Evolutionary conservation across 1,284 basidiomycete genomes (phyloP).

Genomic region (Naganishia sp.): DNA sequence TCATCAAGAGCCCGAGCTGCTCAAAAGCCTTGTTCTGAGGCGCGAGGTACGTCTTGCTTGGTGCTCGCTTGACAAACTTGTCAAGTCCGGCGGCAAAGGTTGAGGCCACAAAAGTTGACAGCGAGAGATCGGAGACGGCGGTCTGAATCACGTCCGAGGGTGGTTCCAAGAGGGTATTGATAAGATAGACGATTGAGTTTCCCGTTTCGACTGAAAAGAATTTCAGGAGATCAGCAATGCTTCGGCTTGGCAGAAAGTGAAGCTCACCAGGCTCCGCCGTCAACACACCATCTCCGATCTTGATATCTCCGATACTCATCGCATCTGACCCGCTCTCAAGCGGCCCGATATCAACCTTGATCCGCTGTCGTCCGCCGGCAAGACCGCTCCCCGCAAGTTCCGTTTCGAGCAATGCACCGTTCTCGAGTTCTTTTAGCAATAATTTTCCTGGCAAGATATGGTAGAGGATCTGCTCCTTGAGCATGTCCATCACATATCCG

Average conservation of each 20-base stretch:
- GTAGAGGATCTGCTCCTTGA: slow-evolving; percentile 59
- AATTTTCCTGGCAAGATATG: slow-evolving; percentile 83
- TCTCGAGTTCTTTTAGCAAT: slow-evolving; percentile 66
- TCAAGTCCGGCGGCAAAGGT: slow-evolving; percentile 81
- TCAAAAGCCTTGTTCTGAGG: slow-evolving; percentile 87
- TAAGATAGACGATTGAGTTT: slow-evolving; percentile 83
- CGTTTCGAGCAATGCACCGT: slow-evolving; percentile 76
- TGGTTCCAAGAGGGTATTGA: slow-evolving; percentile 77
- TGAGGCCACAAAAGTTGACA: slow-evolving; percentile 87
- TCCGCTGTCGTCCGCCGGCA: slow-evolving; percentile 68
- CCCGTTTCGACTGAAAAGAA: slow-evolving; percentile 65
- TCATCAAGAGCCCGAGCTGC: slow-evolving; percentile 82
- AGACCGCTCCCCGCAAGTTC: slow-evolving; percentile 70
- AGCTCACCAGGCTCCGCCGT: slow-evolving; percentile 72
- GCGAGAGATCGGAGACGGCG: slow-evolving; percentile 75
- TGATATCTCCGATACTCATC: slow-evolving; percentile 60
- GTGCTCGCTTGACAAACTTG: slow-evolving; percentile 65
- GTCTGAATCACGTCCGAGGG: slow-evolving; percentile 80
- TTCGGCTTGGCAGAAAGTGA: not conserved
- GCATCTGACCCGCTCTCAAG: slow-evolving; percentile 42
- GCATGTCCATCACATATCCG: slow-evolving; percentile 37
- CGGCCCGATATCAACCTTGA: slow-evolving; percentile 65
- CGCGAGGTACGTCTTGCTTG: slow-evolving; percentile 78
- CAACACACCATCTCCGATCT: slow-evolving; percentile 80
- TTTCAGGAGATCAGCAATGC: not conserved